Evolutionary conservation across 371 early-diverging fungal species (phyloP).

Genomic region (Lichtheimia ramosa): DNA sequence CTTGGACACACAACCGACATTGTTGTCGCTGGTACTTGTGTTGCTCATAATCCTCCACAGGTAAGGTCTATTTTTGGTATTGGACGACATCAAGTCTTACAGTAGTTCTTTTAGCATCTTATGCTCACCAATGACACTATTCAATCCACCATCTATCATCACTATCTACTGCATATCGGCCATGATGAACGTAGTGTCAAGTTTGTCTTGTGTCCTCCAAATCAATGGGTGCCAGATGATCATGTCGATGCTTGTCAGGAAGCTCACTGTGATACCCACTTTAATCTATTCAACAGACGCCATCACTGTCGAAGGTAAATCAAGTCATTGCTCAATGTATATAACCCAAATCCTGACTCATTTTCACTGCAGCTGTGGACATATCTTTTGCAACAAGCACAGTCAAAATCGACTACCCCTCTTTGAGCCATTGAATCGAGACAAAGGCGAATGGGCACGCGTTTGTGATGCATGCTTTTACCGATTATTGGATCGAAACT

Average conservation of each 20-base stretch:
- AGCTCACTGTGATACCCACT: slow-evolving; percentile 13
- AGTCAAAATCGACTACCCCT: slow-evolving; percentile 25
- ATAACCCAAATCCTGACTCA: background rate
- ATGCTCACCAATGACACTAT: background rate
- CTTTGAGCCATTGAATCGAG: slow-evolving; percentile 9
- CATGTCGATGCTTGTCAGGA: slow-evolving; percentile 19
- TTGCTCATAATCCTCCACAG: slow-evolving; percentile 16
- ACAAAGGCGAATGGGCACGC: slow-evolving; percentile 25
- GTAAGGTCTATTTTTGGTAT: background rate
- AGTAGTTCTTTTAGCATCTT: background rate
- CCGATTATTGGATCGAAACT: slow-evolving; percentile 2
- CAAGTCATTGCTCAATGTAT: background rate
- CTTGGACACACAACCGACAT: slow-evolving; percentile 11
- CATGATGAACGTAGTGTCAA: slow-evolving; percentile 14
- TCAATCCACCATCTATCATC: slow-evolving; percentile 8
- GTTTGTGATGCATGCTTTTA: slow-evolving; percentile 31
- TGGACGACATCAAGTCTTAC: background rate
- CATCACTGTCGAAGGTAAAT: slow-evolving; percentile 32
- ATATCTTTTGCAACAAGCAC: slow-evolving; percentile 25
- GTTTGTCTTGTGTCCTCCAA: slow-evolving; percentile 12
- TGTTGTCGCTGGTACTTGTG: slow-evolving; percentile 23
- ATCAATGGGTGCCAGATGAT: slow-evolving; percentile 21
- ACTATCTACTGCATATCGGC: slow-evolving; percentile 18
- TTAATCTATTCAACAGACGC: slow-evolving; percentile 16
- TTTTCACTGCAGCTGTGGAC: slow-evolving; percentile 20